phyloP scores from a whole-genome alignment of 257 asterid species.

The Gynochthodes officinalis region DNA sequence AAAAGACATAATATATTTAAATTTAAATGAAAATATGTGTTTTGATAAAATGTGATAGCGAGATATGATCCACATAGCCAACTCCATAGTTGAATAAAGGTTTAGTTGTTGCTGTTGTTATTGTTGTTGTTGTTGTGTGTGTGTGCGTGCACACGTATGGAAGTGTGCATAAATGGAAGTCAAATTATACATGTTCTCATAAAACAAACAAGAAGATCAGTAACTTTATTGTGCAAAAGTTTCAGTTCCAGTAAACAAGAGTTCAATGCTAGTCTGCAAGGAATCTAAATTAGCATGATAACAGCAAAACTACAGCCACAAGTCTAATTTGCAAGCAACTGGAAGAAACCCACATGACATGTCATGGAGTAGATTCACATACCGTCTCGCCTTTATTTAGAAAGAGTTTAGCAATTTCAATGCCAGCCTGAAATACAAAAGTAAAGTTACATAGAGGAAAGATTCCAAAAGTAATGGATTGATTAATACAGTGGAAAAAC shows the following conservation, averaged over 20 bases:
- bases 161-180: no score
- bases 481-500: neutral
- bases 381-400: slow-evolving; percentile 87
- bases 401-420: slow-evolving; percentile 94
- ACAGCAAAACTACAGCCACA: neutral
- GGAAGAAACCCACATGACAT: neutral
- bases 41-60: no score
- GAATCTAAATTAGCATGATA: neutral
- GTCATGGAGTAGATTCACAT: slow-evolving; percentile 27
- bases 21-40: no score
- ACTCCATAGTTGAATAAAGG: no score
- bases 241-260: no score
- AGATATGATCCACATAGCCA: no score
- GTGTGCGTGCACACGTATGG: no score
- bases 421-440: slow-evolving; percentile 79
- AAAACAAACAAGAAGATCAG: neutral
- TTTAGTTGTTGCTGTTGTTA: no score
- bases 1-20: no score
- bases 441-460: neutral
- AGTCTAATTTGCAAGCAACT: neutral
- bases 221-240: no score
- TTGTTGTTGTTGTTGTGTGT: no score
- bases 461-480: neutral
- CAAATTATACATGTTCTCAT: neutral
- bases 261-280: no score